Conservation (phyloP, 78 protist genomes). For the Polysphondylium violaceum region DNA sequence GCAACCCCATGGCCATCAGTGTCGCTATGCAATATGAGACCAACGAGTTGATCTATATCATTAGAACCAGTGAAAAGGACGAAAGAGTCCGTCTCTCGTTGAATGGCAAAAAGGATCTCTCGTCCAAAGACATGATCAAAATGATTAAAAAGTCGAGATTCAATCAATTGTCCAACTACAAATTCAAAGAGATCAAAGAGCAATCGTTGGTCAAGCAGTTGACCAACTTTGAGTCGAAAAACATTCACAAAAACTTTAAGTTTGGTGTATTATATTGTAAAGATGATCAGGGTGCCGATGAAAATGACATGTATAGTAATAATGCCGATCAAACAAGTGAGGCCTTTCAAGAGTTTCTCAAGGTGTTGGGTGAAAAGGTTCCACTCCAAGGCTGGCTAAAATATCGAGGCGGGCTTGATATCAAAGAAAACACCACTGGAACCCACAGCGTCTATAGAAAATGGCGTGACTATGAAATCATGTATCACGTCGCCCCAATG, state of each 20-base stretch:
- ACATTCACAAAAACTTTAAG: conserved; percentile 73
- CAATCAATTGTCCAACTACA: conserved; percentile 35
- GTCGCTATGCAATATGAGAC: not conserved
- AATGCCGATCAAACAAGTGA: conserved; percentile 1
- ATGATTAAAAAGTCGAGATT: conserved; percentile 61
- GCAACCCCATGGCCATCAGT: conserved; percentile 16
- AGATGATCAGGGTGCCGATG: conserved; percentile 78
- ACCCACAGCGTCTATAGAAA: conserved; percentile 47
- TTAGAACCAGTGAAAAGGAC: conserved; percentile 65
- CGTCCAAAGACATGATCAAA: conserved; percentile 62
- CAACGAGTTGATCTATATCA: conserved; percentile 41
- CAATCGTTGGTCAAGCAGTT: conserved; percentile 15
- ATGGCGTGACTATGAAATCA: conserved; percentile 79
- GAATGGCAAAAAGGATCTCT: conserved; percentile 31
- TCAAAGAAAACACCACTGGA: conserved; percentile 77
- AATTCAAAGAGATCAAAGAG: conserved; percentile 49
- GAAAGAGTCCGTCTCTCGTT: conserved; percentile 42
- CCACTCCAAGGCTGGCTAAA: conserved; percentile 70
- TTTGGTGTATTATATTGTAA: conserved; percentile 81
- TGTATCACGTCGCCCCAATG: conserved; percentile 88
- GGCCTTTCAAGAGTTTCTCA: conserved; percentile 61
- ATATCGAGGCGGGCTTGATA: conserved; percentile 88
- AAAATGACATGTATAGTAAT: conserved; percentile 74
- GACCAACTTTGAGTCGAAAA: conserved; percentile 47
- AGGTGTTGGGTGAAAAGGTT: conserved; percentile 66